phyloP scores from a whole-genome alignment of 371 early-diverging fungal genomes.

The Blakeslea trispora region DNA sequence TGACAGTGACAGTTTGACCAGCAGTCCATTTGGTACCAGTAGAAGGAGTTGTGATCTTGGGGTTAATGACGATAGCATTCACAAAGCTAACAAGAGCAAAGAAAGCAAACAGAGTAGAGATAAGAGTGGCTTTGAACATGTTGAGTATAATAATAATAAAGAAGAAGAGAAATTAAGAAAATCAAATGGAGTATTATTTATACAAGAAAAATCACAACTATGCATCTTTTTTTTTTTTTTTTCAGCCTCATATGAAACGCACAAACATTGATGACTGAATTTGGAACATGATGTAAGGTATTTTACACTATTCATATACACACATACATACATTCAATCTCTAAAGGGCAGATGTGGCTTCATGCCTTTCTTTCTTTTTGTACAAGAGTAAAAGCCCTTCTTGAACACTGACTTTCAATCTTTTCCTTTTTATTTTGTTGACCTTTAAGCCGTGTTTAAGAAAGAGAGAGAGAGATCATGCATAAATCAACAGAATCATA shows the following conservation, averaged over 20 bases:
- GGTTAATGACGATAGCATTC: constrained; percentile 28
- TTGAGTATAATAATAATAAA: constrained; percentile 5
- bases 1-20: constrained; percentile 22
- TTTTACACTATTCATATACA: background rate
- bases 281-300: background rate
- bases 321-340: too few species aligned
- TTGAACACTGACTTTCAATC: too few species aligned
- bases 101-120: constrained; percentile 12
- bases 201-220: constrained; percentile 11
- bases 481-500: too few species aligned
- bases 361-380: too few species aligned
- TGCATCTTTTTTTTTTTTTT: background rate
- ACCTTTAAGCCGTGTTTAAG: too few species aligned
- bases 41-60: constrained; percentile 22
- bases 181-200: constrained; percentile 14
- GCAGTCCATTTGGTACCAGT: constrained; percentile 31
- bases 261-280: background rate
- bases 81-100: constrained; percentile 16
- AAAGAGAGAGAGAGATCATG: too few species aligned
- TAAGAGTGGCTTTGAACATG: constrained; percentile 20
- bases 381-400: too few species aligned
- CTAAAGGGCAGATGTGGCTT: too few species aligned
- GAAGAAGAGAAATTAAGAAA: background rate
- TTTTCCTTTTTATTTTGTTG: too few species aligned
- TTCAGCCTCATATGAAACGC: background rate